Conservation (phyloP, 805 yeast species). For the Komagataella kurtzmanii region DNA sequence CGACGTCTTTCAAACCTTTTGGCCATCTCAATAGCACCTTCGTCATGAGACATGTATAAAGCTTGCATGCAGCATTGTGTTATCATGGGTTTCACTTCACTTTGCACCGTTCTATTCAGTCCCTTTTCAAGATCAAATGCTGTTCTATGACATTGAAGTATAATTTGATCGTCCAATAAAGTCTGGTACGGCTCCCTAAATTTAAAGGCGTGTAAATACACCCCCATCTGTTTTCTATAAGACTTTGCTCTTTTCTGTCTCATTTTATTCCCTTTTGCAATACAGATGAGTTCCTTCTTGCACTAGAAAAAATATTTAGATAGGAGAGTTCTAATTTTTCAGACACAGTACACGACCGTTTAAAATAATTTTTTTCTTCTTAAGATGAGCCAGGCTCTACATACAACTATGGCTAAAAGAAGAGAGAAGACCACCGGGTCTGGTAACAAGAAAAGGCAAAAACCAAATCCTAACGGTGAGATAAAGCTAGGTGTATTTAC, state of each 20-base stretch:
- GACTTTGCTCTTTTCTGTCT: constrained; percentile 94
- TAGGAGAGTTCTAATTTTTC: neutral
- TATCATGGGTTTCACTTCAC: constrained; percentile 78
- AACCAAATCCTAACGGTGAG: neutral
- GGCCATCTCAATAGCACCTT: constrained; percentile 68
- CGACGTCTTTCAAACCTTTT: constrained; percentile 83
- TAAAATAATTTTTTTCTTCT: too few species aligned
- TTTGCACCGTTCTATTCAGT: constrained; percentile 68
- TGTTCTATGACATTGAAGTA: constrained; percentile 49
- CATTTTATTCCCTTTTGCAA: constrained; percentile 29
- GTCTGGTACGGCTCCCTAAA: constrained; percentile 93
- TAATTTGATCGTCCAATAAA: constrained; percentile 69
- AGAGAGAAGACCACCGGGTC: neutral
- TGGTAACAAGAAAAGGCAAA: neutral
- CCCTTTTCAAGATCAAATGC: constrained; percentile 77
- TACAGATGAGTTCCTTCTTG: neutral
- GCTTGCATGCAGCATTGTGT: constrained; percentile 93
- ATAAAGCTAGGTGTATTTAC: neutral
- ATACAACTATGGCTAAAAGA: neutral
- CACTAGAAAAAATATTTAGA: neutral
- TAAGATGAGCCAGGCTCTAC: neutral
- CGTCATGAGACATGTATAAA: constrained; percentile 58
- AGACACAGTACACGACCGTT: neutral
- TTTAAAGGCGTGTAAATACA: constrained; percentile 73
- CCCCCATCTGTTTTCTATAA: constrained; percentile 84